Evolutionary conservation across 1,139 yeast species (phyloP).

Genomic region (Arxiozyma slooffiae): DNA sequence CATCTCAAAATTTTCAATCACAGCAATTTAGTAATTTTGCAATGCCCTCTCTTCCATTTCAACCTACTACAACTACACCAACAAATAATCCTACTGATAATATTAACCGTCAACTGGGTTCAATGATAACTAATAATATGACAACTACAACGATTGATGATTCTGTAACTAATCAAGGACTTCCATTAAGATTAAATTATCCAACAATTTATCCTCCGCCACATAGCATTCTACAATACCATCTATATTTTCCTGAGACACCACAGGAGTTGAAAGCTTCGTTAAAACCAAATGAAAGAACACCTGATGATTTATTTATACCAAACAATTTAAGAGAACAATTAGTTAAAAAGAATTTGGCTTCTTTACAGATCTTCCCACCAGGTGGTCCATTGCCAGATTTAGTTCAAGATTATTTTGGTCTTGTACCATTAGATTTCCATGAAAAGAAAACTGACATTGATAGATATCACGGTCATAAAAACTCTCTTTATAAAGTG

Average conservation of each 20-base stretch:
- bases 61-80: neutral
- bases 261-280: conserved; percentile 61
- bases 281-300: conserved; percentile 59
- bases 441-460: conserved; percentile 39
- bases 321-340: conserved; percentile 63
- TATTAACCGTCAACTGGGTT: neutral
- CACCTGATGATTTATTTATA: conserved; percentile 59
- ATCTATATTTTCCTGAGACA: conserved; percentile 81
- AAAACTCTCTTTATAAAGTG: conserved; percentile 66
- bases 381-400: conserved; percentile 28
- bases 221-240: conserved; percentile 57
- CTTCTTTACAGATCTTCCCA: conserved; percentile 53
- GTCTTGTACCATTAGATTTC: conserved; percentile 72
- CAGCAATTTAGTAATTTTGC: neutral
- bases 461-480: conserved; percentile 46
- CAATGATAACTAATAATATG: neutral
- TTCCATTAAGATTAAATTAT: conserved; percentile 11
- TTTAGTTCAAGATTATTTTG: conserved; percentile 72
- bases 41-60: neutral
- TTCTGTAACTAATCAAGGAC: neutral
- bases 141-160: neutral
- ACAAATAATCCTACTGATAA: neutral
- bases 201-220: conserved; percentile 31
- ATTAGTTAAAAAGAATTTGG: conserved; percentile 67
- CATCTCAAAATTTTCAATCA: neutral